A percentile compares a stretch with the other conserved stretches of the same genome.
These are phyloP conservation scores for Erodium moschatum DNA, from an alignment of 441 rosid species.

Conservation along the genomic window DNA sequence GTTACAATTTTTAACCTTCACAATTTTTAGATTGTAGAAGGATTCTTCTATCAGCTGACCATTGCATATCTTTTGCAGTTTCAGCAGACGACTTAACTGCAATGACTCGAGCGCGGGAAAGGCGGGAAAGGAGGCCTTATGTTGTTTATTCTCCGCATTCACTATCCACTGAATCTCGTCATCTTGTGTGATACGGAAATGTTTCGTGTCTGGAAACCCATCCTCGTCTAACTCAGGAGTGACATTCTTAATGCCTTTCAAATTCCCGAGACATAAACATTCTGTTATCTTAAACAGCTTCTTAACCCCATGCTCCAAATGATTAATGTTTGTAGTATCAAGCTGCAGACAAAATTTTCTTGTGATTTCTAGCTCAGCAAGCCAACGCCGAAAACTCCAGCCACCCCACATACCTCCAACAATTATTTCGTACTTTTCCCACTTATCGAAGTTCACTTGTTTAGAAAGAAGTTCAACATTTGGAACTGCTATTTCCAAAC, in stretches of 20 bases:
- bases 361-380: neutral
- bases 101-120: neutral
- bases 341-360: neutral
- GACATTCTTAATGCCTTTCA: too few relatives aligned
- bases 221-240: neutral
- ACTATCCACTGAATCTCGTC: neutral
- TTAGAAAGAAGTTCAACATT: neutral
- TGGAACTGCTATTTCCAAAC: neutral
- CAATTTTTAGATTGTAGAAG: conserved; percentile 9
- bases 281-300: neutral
- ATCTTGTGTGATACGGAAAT: neutral
- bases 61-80: neutral
- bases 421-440: neutral
- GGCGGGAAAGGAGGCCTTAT: neutral
- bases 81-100: neutral
- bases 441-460: neutral
- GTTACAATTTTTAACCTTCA: conserved; percentile 6
- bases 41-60: neutral
- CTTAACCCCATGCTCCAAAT: neutral
- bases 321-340: too few relatives aligned
- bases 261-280: neutral
- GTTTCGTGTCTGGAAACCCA: neutral
- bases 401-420: neutral
- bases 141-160: neutral
- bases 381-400: neutral